phyloP scores from a whole-genome alignment of 2,329 filamentous ascomycete genomes.

The Seiridium unicorne region DNA sequence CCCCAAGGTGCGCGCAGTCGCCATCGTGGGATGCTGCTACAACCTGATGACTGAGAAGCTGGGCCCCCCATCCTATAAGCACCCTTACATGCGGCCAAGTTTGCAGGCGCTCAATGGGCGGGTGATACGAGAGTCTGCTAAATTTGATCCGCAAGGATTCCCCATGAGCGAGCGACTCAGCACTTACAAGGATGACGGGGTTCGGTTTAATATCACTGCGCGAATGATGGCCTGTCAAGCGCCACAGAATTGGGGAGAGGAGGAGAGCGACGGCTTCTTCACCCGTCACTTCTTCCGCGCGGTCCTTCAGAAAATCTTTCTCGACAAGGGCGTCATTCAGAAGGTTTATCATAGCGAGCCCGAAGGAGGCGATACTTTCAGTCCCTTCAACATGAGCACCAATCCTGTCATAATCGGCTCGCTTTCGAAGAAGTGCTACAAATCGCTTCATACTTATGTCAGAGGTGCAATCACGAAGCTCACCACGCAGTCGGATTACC shows the following conservation, averaged over 20 bases:
- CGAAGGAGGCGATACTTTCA: constrained; percentile 22
- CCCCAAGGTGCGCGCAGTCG: constrained; percentile 80
- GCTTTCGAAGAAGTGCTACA: constrained; percentile 76
- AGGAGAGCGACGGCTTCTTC: constrained; percentile 86
- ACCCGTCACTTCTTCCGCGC: constrained; percentile 90
- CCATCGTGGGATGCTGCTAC: constrained; percentile 97
- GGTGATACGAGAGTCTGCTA: constrained; percentile 64
- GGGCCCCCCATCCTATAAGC: constrained; percentile 82
- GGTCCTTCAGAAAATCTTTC: constrained; percentile 85
- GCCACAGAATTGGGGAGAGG: constrained; percentile 82
- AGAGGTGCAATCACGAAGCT: constrained; percentile 79
- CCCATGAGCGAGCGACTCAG: constrained; percentile 78
- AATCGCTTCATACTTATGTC: constrained; percentile 73
- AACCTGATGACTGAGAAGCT: constrained; percentile 91
- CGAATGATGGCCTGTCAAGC: constrained; percentile 98
- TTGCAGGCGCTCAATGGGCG: constrained; percentile 67
- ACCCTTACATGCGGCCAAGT: constrained; percentile 71
- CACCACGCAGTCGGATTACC: constrained; percentile 53
- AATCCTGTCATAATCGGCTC: constrained; percentile 85
- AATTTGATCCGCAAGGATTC: constrained; percentile 87
- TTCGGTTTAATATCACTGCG: constrained; percentile 91
- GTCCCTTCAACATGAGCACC: constrained; percentile 57
- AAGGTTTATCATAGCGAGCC: constrained; percentile 46
- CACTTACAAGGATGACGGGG: constrained; percentile 58
- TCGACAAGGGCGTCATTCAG: constrained; percentile 76